phyloP scores from a whole-genome alignment of 2,329 filamentous ascomycete species.

The Penicillium digitatum region DNA sequence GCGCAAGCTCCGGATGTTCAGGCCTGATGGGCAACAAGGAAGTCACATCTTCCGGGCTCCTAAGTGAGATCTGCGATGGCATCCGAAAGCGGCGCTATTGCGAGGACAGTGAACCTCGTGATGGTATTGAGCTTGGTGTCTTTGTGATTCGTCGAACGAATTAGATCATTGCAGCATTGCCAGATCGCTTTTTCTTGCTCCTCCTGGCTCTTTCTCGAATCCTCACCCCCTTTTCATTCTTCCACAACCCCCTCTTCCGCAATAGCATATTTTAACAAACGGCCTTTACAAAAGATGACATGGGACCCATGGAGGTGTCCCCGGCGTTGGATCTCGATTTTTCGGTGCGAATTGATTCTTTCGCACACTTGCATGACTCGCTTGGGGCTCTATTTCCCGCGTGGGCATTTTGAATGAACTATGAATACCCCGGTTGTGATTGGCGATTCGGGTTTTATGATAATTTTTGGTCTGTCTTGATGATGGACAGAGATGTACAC shows the following conservation, averaged over 20 bases:
- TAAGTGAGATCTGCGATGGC: slow-evolving; percentile 57
- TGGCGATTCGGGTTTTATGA: slow-evolving; percentile 16
- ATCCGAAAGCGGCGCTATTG: slow-evolving; percentile 52
- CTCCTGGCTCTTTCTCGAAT: neutral
- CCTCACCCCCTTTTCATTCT: slow-evolving; percentile 1
- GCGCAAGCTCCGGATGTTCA: slow-evolving; percentile 21
- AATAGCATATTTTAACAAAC: slow-evolving; percentile 21
- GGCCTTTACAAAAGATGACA: slow-evolving; percentile 8
- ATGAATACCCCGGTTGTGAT: slow-evolving; percentile 34
- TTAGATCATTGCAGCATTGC: slow-evolving; percentile 15
- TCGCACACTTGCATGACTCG: slow-evolving; percentile 13
- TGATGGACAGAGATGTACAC: slow-evolving; percentile 20
- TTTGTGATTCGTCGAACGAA: slow-evolving; percentile 48
- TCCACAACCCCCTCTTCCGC: slow-evolving; percentile 4
- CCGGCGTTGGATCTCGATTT: slow-evolving; percentile 17
- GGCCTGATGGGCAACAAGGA: slow-evolving; percentile 40
- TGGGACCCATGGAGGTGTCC: slow-evolving; percentile 11
- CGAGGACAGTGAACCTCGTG: slow-evolving; percentile 42
- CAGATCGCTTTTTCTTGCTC: neutral
- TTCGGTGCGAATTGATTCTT: neutral
- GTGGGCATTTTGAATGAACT: slow-evolving; percentile 21
- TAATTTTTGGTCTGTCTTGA: slow-evolving; percentile 11
- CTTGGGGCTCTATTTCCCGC: slow-evolving; percentile 17
- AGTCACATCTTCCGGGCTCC: slow-evolving; percentile 53
- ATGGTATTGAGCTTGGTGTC: slow-evolving; percentile 47